Percentiles rank a stretch among this genome's conserved stretches.
Conservation (phyloP, 2,329 filamentous ascomycete genomes). For the Aaosphaeria arxii region DNA sequence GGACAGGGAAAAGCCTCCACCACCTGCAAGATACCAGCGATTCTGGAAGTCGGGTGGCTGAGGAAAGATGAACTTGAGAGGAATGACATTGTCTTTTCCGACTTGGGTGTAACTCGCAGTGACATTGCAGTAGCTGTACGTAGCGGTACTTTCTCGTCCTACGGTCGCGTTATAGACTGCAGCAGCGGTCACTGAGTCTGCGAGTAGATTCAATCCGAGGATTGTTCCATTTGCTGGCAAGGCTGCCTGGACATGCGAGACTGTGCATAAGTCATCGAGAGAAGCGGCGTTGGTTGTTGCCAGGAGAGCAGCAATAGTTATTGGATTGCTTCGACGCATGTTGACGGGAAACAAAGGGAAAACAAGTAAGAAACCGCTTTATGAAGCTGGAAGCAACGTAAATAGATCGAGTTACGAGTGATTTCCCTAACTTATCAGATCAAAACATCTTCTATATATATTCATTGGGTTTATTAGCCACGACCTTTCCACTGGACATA, state of each 20-base stretch:
- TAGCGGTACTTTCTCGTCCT: constrained; percentile 1
- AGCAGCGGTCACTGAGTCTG: background rate
- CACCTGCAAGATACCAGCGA: constrained; percentile 47
- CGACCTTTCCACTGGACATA: no score
- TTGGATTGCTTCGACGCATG: background rate
- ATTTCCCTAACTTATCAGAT: no score
- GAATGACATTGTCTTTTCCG: constrained; percentile 22
- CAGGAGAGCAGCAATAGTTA: background rate
- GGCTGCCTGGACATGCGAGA: background rate
- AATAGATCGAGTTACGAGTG: no score
- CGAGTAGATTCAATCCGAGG: background rate
- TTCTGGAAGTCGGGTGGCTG: constrained; percentile 44
- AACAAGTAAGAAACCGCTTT: background rate
- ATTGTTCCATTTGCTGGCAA: background rate
- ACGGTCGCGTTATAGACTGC: background rate
- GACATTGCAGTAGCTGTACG: constrained; percentile 44
- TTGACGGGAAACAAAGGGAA: background rate
- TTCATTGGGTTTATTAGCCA: no score
- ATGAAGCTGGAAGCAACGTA: no score
- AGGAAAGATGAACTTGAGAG: constrained; percentile 42
- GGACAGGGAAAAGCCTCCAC: constrained; percentile 38
- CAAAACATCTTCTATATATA: no score
- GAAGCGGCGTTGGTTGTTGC: background rate
- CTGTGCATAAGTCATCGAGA: background rate
- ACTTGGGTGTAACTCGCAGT: constrained; percentile 47